Evolutionary conservation across 2,329 filamentous ascomycete species (phyloP).

Genomic region (Botryosphaeria agaves): DNA sequence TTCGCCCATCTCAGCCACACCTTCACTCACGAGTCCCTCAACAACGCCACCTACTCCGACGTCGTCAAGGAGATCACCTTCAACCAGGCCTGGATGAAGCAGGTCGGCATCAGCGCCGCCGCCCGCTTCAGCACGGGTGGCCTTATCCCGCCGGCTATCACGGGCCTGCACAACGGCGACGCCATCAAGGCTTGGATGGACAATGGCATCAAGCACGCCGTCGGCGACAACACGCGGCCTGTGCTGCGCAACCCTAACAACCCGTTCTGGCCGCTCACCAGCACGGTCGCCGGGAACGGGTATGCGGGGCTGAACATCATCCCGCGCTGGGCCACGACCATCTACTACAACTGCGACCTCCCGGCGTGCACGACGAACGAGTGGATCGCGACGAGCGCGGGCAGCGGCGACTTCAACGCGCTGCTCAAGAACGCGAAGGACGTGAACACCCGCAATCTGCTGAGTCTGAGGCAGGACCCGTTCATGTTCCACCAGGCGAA

Average conservation of each 20-base stretch:
- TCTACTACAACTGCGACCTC: slow-evolving; percentile 47
- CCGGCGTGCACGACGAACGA: slow-evolving; percentile 38
- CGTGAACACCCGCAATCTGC: slow-evolving; percentile 38
- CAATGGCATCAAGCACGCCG: slow-evolving; percentile 40
- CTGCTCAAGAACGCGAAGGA: slow-evolving; percentile 33
- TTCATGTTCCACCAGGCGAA: slow-evolving; percentile 53
- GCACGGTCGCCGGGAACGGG: slow-evolving; percentile 32
- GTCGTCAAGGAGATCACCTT: slow-evolving; percentile 39
- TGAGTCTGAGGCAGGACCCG: slow-evolving; percentile 36
- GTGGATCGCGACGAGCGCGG: slow-evolving; percentile 42
- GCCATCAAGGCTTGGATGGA: slow-evolving; percentile 41
- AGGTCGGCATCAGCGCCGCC: slow-evolving; percentile 31
- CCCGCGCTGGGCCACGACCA: slow-evolving; percentile 42
- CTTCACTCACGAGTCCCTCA: slow-evolving; percentile 40
- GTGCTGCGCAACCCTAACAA: slow-evolving; percentile 33
- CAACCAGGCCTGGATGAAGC: slow-evolving; percentile 41
- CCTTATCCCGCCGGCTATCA: slow-evolving; percentile 46
- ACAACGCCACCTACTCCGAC: slow-evolving; percentile 43
- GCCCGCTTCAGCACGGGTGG: slow-evolving; percentile 33
- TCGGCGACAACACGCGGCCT: slow-evolving; percentile 46
- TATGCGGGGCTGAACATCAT: slow-evolving; percentile 38
- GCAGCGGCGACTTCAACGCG: slow-evolving; percentile 33
- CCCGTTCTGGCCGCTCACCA: slow-evolving; percentile 37
- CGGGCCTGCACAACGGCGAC: slow-evolving; percentile 46
- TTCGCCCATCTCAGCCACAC: slow-evolving; percentile 46